Base-by-base conservation (phyloP, 2,329 filamentous ascomycete genomes). In the Colletotrichum tropicicola region DNA sequence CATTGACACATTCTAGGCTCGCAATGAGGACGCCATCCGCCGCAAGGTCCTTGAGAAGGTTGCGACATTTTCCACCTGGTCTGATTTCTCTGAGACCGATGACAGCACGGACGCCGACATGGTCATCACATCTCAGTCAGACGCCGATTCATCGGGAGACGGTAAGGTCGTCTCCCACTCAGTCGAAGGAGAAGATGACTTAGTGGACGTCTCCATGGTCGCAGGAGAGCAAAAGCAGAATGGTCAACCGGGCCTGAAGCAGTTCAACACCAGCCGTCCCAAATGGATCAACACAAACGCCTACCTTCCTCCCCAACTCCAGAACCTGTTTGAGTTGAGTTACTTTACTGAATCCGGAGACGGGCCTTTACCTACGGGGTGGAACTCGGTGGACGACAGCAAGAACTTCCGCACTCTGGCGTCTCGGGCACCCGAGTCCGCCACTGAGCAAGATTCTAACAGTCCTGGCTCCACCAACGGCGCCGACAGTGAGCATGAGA, bases 121-220 rank as follows among this genome's bases (percentile, higher is more conserved):
- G 45, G 86, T 93, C 19, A 81, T 91, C 10, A 88, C 90, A 60
- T 90, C 83, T 15, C 83, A 82, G 19, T 89, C 87, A 1, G 86
- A 89, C 67, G 87, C 86, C 4, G 88, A 92, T 67, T 91, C 89
- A 4, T 89, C 89, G 4, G 87, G 86, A 9, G 91, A 92, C 68
- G 83, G 87, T 21, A 91, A 91, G 73, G 85, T 97, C 48, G 87
- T 91, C 62, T 91, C 93, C 45, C 86, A 88, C 27, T 97, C 94
- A 3, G 87, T 97, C 2, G 91, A 94, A 74, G 92, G 93, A 9
- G 95, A 98, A 75, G 94, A 98, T 66, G 93, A 93, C 66, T 88
- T 98, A 72, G 92, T 98, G 6, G 92, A 98, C 73, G 90, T 99
- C 15, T 92, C 92, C 1, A 94, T 98, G 90, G 89, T 89, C 56